Evolutionary conservation across 1,139 yeast genomes (phyloP).

Genomic region (Scheffersomyces segobiensis): DNA sequence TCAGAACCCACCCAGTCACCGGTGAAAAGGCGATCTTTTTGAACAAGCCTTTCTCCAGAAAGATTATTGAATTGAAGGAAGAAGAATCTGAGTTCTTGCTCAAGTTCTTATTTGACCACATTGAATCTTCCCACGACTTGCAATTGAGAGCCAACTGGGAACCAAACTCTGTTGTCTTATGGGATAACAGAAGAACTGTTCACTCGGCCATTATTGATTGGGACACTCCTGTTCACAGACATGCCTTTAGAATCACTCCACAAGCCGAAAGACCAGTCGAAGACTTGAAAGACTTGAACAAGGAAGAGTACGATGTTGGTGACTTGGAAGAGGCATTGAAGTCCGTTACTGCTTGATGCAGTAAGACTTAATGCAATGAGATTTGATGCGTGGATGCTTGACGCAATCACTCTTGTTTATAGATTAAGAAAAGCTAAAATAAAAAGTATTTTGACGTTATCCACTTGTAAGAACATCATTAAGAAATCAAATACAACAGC

Average conservation of each 20-base stretch:
- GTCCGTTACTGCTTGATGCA: conserved; percentile 6
- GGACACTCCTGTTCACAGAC: conserved; percentile 44
- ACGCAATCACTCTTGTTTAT: not conserved
- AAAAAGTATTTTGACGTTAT: not conserved
- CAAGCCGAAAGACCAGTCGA: conserved; percentile 49
- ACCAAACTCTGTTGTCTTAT: conserved; percentile 55
- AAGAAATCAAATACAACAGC: no score
- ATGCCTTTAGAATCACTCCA: conserved; percentile 47
- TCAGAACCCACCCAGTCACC: conserved; percentile 60
- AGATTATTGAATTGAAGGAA: conserved; percentile 54
- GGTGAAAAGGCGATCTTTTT: conserved; percentile 52
- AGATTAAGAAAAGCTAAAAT: not conserved
- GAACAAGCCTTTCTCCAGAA: conserved; percentile 55
- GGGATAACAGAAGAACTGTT: conserved; percentile 47
- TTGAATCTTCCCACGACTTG: conserved; percentile 51
- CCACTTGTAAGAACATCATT: not conserved
- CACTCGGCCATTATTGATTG: conserved; percentile 47
- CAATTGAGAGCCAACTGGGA: conserved; percentile 62
- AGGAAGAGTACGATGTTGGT: conserved; percentile 38
- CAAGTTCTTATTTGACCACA: conserved; percentile 49
- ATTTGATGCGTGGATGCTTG: not conserved
- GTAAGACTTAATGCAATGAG: not conserved
- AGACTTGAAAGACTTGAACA: conserved; percentile 33
- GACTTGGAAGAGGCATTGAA: conserved; percentile 40
- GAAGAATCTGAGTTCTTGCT: conserved; percentile 56